Evolutionary conservation across 345 rosid genomes (phyloP).

Genomic region (Dipteronia sinensis): DNA sequence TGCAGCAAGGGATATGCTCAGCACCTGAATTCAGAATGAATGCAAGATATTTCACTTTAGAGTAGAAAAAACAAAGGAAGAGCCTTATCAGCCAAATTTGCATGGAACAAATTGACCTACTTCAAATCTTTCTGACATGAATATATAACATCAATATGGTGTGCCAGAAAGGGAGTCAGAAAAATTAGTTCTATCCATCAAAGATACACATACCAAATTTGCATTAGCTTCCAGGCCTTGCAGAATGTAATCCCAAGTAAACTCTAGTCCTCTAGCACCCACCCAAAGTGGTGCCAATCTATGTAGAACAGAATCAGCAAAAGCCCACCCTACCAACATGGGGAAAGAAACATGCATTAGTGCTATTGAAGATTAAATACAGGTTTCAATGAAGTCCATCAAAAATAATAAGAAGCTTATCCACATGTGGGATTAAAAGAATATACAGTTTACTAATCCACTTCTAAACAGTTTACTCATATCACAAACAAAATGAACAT

Average conservation of each 20-base stretch:
- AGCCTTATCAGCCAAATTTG: not conserved
- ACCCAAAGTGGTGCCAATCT: constrained; percentile 97
- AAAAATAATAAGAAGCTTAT: not conserved
- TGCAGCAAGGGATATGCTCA: constrained; percentile 89
- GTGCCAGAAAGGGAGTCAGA: not conserved
- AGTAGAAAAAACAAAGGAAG: not conserved
- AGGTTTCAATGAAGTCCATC: not conserved
- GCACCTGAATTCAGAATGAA: constrained; percentile 53
- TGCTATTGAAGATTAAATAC: not conserved
- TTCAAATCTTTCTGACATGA: not conserved
- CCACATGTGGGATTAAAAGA: not conserved
- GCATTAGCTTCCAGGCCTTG: constrained; percentile 99
- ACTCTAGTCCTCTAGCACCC: constrained; percentile 93
- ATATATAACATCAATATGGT: not conserved
- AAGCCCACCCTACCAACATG: constrained; percentile 83
- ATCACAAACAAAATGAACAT: not conserved
- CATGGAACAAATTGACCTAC: not conserved
- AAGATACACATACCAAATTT: constrained; percentile 57
- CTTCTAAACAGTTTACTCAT: not conserved
- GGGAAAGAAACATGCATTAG: constrained; percentile 10
- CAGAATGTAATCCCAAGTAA: constrained; percentile 88
- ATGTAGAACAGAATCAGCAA: constrained; percentile 93
- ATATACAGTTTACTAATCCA: not conserved
- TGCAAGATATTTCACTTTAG: not conserved
- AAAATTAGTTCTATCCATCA: not conserved